These are phyloP conservation scores for Entrophospora sp. DNA, from an alignment of 192 early-diverging fungal species.

Conservation along the genomic window DNA sequence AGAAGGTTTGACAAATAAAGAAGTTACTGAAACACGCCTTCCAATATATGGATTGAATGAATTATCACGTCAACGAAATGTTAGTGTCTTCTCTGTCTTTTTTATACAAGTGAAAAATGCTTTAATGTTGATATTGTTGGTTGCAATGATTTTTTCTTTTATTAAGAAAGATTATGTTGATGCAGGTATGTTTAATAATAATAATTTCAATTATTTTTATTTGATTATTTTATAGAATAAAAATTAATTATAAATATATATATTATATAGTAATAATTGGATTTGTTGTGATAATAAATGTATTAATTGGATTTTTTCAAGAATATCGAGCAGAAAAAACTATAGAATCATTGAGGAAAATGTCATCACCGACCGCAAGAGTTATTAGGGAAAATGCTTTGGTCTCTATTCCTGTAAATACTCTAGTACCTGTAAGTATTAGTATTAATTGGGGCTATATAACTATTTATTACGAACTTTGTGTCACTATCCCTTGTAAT, in stretches of 20 bases:
- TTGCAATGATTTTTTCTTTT: slow-evolving; percentile 54
- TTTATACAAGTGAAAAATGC: slow-evolving; percentile 57
- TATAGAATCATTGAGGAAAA: slow-evolving; percentile 83
- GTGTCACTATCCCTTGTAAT: too few species aligned
- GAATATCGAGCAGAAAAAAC: slow-evolving; percentile 91
- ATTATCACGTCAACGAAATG: slow-evolving; percentile 56
- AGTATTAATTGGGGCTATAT: too few species aligned
- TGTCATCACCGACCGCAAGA: slow-evolving; percentile 77
- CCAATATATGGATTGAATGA: slow-evolving; percentile 59
- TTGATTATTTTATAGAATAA: too few species aligned
- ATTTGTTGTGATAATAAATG: slow-evolving; percentile 74
- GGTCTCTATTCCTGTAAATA: slow-evolving; percentile 61
- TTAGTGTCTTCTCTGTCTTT: slow-evolving; percentile 53
- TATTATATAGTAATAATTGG: slow-evolving; percentile 43
- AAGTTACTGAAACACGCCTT: too few species aligned
- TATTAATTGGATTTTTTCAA: slow-evolving; percentile 85
- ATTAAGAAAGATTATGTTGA: slow-evolving; percentile 59
- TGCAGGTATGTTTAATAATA: too few species aligned
- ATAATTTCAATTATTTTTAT: too few species aligned
- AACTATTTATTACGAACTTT: too few species aligned
- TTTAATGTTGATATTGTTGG: slow-evolving; percentile 58
- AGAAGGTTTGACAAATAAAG: too few species aligned
- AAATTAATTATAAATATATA: not conserved
- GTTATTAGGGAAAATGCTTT: slow-evolving; percentile 79
- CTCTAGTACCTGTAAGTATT: slow-evolving; percentile 59